A percentile compares a stretch with the other conserved stretches of the same genome.
Conservation (phyloP, 2,329 filamentous ascomycete species). For the Trichoderma semiorbis region DNA sequence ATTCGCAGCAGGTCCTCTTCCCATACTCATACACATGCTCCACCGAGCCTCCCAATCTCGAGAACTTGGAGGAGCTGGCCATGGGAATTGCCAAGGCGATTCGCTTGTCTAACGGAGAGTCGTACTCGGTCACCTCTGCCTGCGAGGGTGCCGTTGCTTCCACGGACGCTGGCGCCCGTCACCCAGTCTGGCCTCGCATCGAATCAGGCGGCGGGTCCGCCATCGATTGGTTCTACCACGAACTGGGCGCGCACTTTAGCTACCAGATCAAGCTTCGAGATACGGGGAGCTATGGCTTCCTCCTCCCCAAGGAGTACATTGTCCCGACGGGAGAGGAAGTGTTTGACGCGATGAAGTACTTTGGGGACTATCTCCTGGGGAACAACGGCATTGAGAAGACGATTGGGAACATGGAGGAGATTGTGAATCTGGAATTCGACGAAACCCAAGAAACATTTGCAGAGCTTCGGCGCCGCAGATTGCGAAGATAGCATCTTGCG, state of each 20-base stretch:
- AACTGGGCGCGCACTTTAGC: constrained; percentile 74
- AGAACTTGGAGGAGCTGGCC: constrained; percentile 88
- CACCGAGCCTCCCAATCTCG: constrained; percentile 74
- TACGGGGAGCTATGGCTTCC: constrained; percentile 89
- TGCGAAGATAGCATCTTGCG: constrained; percentile 23
- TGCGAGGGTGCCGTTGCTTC: constrained; percentile 70
- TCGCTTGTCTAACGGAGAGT: constrained; percentile 70
- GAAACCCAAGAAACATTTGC: constrained; percentile 20
- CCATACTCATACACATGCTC: constrained; percentile 86
- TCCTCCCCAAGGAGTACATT: constrained; percentile 83
- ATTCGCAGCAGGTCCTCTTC: constrained; percentile 91
- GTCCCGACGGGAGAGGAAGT: constrained; percentile 86
- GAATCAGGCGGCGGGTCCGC: constrained; percentile 79
- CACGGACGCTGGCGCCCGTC: constrained; percentile 23
- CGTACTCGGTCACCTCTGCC: constrained; percentile 75
- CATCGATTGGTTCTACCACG: constrained; percentile 94
- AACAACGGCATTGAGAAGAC: constrained; percentile 62
- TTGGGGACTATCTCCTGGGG: constrained; percentile 74
- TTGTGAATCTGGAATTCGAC: constrained; percentile 9
- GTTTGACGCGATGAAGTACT: constrained; percentile 76
- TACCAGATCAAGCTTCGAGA: constrained; percentile 95
- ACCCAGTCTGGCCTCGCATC: constrained; percentile 44
- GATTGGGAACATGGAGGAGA: constrained; percentile 24
- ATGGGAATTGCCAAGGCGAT: constrained; percentile 87
- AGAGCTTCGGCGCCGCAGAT: constrained; percentile 32